A percentile compares a stretch with the other conserved stretches of the same genome.
Evolutionary conservation across 2,329 filamentous ascomycete species (phyloP).

Genomic region (Aspergillus nomiae): DNA sequence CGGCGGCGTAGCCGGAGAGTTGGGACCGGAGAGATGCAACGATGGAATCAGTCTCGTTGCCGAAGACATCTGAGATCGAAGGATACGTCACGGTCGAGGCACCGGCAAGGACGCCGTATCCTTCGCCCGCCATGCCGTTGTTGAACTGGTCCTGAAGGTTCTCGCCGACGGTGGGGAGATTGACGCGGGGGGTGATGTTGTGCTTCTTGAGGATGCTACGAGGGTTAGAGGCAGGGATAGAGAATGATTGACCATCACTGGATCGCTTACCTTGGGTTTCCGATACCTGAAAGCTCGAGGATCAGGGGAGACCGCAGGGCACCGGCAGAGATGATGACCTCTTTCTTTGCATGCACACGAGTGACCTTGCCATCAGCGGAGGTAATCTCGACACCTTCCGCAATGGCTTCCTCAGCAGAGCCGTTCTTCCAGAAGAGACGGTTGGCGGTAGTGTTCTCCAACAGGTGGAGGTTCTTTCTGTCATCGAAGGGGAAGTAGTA

Average conservation of each 20-base stretch:
- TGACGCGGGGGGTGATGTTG: constrained; percentile 30
- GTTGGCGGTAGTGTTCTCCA: constrained; percentile 46
- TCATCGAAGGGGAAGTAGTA: constrained; percentile 49
- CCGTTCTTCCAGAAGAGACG: constrained; percentile 41
- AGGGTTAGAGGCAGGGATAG: not conserved
- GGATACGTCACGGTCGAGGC: constrained; percentile 7
- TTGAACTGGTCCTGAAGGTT: constrained; percentile 16
- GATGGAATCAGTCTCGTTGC: constrained; percentile 8
- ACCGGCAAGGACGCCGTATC: constrained; percentile 4
- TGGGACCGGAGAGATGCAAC: constrained; percentile 6
- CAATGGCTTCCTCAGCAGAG: constrained; percentile 20
- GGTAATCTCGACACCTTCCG: constrained; percentile 34
- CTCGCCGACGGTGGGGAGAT: constrained; percentile 47
- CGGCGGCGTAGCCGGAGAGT: constrained; percentile 21
- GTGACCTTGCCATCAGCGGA: constrained; percentile 23
- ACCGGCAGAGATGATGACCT: constrained; percentile 64
- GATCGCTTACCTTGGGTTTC: constrained; percentile 34
- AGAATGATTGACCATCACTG: not conserved
- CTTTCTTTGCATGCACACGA: constrained; percentile 37
- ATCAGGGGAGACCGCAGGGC: constrained; percentile 58
- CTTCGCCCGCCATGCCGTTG: not conserved
- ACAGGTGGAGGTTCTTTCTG: constrained; percentile 48
- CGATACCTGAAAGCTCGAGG: constrained; percentile 63
- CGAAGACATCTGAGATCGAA: constrained; percentile 11
- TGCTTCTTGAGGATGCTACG: constrained; percentile 27